Conservation (phyloP, 441 rosid species). For the Francoa sonchifolia region DNA sequence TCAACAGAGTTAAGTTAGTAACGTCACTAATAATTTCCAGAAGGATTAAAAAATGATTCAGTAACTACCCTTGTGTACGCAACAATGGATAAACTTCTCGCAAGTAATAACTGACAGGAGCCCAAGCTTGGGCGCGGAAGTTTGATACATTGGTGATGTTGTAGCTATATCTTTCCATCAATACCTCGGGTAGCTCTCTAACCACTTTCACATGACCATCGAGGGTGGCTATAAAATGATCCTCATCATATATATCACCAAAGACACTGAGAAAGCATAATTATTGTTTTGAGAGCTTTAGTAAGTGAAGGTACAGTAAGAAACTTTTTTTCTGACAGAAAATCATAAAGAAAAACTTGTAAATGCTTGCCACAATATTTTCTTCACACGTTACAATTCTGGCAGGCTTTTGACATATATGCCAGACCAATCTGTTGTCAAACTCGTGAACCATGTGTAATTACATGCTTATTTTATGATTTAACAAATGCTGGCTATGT, state of each 20-base stretch:
- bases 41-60: not conserved
- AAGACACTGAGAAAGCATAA: slow-evolving; percentile 42
- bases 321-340: slow-evolving; percentile 4
- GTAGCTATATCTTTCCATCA: slow-evolving; percentile 46
- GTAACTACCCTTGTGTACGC: slow-evolving; percentile 52
- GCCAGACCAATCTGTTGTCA: too few species aligned
- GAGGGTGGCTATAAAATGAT: slow-evolving; percentile 59
- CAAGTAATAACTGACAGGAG: slow-evolving; percentile 46
- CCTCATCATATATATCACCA: slow-evolving; percentile 72
- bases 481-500: not conserved
- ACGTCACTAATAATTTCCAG: not conserved
- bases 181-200: slow-evolving; percentile 51
- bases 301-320: not conserved
- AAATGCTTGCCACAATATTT: slow-evolving; percentile 3
- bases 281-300: not conserved
- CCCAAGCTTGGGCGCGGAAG: slow-evolving; percentile 72
- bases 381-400: too few species aligned
- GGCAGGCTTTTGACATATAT: too few species aligned
- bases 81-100: slow-evolving; percentile 57
- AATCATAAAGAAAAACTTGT: not conserved
- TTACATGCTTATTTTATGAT: slow-evolving; percentile 1
- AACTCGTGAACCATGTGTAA: not conserved
- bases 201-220: slow-evolving; percentile 59
- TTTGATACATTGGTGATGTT: slow-evolving; percentile 49
- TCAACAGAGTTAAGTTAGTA: not conserved